Conservation (phyloP, 2,329 filamentous ascomycete genomes). For the Trichoderma sp. region DNA sequence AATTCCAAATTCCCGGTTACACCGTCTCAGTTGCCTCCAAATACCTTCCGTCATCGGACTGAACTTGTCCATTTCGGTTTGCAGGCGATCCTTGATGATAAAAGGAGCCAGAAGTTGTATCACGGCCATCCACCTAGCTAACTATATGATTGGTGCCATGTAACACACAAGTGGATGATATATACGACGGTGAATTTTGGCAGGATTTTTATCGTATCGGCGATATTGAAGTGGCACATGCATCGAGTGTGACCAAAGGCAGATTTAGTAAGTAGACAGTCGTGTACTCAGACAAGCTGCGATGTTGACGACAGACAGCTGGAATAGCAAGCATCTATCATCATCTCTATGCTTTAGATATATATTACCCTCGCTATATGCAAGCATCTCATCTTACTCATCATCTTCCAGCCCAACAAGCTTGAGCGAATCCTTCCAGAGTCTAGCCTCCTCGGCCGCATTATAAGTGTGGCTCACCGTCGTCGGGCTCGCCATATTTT, state of each 20-base stretch:
- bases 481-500: constrained; percentile 7
- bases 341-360: neutral
- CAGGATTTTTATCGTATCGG: neutral
- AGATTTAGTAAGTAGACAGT: neutral
- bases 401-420: constrained; percentile 13
- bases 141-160: neutral
- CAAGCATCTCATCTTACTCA: neutral
- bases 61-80: neutral
- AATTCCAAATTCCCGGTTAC: neutral
- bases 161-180: neutral
- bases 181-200: neutral
- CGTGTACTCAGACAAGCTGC: rapidly evolving
- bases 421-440: constrained; percentile 36
- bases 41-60: neutral
- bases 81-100: neutral
- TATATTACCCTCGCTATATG: neutral
- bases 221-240: neutral
- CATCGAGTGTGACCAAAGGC: neutral
- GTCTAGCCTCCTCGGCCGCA: constrained; percentile 34
- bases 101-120: neutral
- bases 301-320: neutral
- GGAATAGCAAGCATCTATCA: neutral
- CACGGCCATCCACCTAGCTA: too few relatives aligned
- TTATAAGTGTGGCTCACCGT: constrained; percentile 35
- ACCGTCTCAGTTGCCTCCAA: neutral